Conservation (phyloP, 345 rosid species). For the Dimocarpus longan region DNA sequence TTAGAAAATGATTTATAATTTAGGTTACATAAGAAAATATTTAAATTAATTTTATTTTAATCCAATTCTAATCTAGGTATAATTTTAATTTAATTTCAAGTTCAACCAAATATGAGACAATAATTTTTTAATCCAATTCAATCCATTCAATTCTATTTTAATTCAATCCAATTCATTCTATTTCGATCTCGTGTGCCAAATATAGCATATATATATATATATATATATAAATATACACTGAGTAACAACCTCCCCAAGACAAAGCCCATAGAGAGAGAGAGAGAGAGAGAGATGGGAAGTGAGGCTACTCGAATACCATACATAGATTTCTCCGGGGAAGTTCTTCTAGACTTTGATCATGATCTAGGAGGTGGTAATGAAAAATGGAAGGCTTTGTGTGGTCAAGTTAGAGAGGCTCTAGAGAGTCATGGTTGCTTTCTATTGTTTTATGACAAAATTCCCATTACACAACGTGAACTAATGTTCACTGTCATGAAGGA, state of each 20-base stretch:
- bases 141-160: too few relatives aligned
- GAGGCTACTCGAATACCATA: slow-evolving; percentile 26
- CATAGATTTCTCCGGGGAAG: slow-evolving; percentile 29
- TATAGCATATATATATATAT: neutral
- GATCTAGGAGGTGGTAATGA: neutral
- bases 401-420: slow-evolving; percentile 40
- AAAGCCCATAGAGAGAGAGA: neutral
- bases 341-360: neutral
- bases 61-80: too few relatives aligned
- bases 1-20: too few relatives aligned
- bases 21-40: too few relatives aligned
- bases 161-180: too few relatives aligned
- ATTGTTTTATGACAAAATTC: slow-evolving; percentile 18
- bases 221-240: neutral
- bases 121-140: too few relatives aligned
- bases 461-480: slow-evolving; percentile 18
- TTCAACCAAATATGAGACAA: too few relatives aligned
- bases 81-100: too few relatives aligned
- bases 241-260: neutral
- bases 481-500: slow-evolving; percentile 27
- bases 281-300: slow-evolving; percentile 2
- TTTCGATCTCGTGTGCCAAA: too few relatives aligned
- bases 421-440: slow-evolving; percentile 47
- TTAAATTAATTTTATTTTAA: too few relatives aligned
- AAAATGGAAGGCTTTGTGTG: slow-evolving; percentile 28